phyloP scores from a whole-genome alignment of 495 filamentous ascomycete genomes.

The Letharia lupina region DNA sequence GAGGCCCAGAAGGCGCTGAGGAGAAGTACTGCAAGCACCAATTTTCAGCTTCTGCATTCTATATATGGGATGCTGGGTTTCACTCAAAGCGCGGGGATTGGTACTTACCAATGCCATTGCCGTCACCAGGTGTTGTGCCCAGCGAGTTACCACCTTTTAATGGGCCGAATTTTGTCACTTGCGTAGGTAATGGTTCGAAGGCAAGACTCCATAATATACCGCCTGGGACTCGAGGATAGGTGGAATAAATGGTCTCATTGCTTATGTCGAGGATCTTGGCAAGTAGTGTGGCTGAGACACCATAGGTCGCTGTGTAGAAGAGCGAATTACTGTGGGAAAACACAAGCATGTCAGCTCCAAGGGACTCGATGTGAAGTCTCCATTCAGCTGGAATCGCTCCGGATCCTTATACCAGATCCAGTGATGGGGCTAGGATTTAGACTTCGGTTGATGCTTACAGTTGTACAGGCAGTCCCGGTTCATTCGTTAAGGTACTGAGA shows the following conservation, averaged over 20 bases:
- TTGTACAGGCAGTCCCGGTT: constrained; percentile 7
- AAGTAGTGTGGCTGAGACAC: constrained; percentile 16
- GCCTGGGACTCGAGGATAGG: not conserved
- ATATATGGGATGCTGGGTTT: not conserved
- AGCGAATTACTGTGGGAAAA: constrained; percentile 9
- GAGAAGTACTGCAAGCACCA: constrained; percentile 25
- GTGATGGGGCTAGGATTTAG: not conserved
- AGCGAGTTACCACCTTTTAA: constrained; percentile 25
- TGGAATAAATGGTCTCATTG: constrained; percentile 15
- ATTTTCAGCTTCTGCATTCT: not conserved
- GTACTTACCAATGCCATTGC: constrained; percentile 21
- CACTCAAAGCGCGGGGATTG: not conserved
- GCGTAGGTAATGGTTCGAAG: constrained; percentile 24
- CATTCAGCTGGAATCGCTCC: not conserved
- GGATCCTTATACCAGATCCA: not conserved
- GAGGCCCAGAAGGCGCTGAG: constrained; percentile 30
- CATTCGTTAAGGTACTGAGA: constrained; percentile 29
- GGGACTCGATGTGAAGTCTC: not conserved
- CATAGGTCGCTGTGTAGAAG: constrained; percentile 17
- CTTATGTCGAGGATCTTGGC: constrained; percentile 20
- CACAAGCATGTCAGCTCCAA: not conserved
- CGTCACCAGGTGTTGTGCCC: constrained; percentile 23
- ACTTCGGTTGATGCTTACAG: not conserved
- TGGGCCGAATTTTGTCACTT: constrained; percentile 6
- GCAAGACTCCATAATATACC: constrained; percentile 21